Evolutionary conservation across 495 filamentous ascomycete species (phyloP).

Genomic region (Xylaria flabelliformis): DNA sequence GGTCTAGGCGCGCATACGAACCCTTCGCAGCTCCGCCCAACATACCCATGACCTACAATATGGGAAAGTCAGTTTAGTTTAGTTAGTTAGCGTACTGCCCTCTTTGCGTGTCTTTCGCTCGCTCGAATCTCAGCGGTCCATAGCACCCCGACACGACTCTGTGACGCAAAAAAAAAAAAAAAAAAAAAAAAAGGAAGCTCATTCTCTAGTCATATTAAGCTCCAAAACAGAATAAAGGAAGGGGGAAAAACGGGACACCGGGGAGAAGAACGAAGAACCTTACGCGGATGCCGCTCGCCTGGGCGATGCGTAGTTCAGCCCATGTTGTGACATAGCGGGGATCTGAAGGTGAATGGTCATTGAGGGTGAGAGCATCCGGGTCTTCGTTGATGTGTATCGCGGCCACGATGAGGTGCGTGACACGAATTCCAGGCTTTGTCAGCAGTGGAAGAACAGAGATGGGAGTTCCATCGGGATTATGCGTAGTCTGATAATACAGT

Average conservation of each 20-base stretch:
- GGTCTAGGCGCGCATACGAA: slow-evolving; percentile 69
- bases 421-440: slow-evolving; percentile 54
- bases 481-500: slow-evolving; percentile 71
- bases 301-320: slow-evolving; percentile 70
- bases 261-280: neutral
- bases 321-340: slow-evolving; percentile 66
- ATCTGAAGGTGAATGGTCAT: slow-evolving; percentile 70
- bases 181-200: neutral
- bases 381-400: slow-evolving; percentile 81
- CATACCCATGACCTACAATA: slow-evolving; percentile 69
- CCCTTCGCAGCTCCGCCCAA: slow-evolving; percentile 80
- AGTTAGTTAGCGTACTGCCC: no score
- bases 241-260: no score
- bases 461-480: slow-evolving; percentile 62
- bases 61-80: no score
- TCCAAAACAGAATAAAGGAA: no score
- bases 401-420: slow-evolving; percentile 79
- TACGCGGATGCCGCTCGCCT: slow-evolving; percentile 66
- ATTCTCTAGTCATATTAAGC: neutral
- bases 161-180: no score
- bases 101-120: no score
- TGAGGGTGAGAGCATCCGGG: slow-evolving; percentile 68
- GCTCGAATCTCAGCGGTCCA: no score
- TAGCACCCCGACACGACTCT: no score
- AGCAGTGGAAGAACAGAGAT: slow-evolving; percentile 77